Evolutionary conservation across 805 yeast species (phyloP).

Genomic region (Metahyphopichia silvanorum): DNA sequence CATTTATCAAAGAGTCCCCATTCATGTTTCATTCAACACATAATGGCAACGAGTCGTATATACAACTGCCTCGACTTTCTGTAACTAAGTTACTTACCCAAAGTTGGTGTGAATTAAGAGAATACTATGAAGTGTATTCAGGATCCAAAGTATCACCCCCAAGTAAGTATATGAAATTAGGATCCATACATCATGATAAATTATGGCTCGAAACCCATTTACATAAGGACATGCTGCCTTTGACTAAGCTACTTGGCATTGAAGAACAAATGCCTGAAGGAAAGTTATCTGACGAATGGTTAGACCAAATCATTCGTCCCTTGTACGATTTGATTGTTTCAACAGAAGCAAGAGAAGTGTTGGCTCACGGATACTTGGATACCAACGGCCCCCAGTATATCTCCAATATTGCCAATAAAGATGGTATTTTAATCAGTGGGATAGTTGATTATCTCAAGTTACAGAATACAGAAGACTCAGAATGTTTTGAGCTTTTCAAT

Average conservation of each 20-base stretch:
- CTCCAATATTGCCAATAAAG: constrained; percentile 6
- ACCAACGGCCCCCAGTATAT: constrained; percentile 15
- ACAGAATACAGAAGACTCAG: constrained; percentile 7
- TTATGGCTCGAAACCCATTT: constrained; percentile 48
- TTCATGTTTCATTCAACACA: constrained; percentile 20
- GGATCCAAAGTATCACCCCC: constrained; percentile 24
- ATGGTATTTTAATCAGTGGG: constrained; percentile 56
- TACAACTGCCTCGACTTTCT: constrained; percentile 38
- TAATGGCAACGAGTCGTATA: constrained; percentile 21
- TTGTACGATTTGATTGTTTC: constrained; percentile 36
- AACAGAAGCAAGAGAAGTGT: constrained; percentile 61
- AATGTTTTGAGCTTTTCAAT: constrained; percentile 17
- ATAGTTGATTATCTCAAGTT: constrained; percentile 51
- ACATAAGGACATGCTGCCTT: constrained; percentile 18
- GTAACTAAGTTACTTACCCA: constrained; percentile 60
- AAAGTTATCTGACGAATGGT: constrained; percentile 31
- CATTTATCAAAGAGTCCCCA: constrained; percentile 14
- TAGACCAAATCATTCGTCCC: constrained; percentile 38
- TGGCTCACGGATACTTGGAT: constrained; percentile 52
- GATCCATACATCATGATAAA: constrained; percentile 44
- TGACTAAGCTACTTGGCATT: constrained; percentile 3
- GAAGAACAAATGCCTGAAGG: constrained; percentile 9
- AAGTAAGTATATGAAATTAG: constrained; percentile 43
- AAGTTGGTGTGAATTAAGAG: constrained; percentile 67
- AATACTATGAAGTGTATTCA: constrained; percentile 50